Percentiles rank a stretch among this genome's conserved stretches.
These are phyloP conservation scores for Candida vartiovaarae DNA, from an alignment of 805 yeast genomes.

Conservation along the genomic window DNA sequence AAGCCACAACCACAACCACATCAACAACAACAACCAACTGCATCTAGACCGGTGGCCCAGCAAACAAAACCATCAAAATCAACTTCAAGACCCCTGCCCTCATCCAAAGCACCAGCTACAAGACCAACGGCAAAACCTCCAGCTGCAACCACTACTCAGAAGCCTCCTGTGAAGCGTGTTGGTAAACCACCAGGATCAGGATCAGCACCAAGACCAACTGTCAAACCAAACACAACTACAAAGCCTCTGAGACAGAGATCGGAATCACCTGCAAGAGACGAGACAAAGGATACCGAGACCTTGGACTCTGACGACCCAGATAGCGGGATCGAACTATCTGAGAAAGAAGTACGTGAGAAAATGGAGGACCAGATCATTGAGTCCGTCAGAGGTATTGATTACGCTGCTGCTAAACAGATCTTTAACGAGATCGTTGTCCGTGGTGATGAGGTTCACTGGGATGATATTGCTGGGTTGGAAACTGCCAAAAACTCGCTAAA, in stretches of 20 bases:
- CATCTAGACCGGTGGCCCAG: no score
- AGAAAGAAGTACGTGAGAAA: constrained; percentile 23
- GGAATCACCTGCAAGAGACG: constrained; percentile 14
- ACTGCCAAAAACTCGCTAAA: constrained; percentile 82
- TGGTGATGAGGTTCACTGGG: constrained; percentile 95
- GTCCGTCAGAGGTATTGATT: constrained; percentile 62
- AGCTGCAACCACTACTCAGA: constrained; percentile 5
- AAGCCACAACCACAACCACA: no score
- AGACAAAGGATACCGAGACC: constrained; percentile 21
- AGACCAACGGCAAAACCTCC: neutral
- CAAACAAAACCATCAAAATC: no score
- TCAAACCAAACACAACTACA: constrained; percentile 3
- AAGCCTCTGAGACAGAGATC: constrained; percentile 12
- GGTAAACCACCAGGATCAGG: neutral
- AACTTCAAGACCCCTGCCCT: no score
- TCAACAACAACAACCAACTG: no score
- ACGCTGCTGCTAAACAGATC: constrained; percentile 72
- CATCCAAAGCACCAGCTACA: neutral
- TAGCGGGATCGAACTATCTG: constrained; percentile 21
- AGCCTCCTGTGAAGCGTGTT: constrained; percentile 2
- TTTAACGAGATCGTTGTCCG: constrained; percentile 82
- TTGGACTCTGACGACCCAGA: constrained; percentile 12
- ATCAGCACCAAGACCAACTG: constrained; percentile 3
- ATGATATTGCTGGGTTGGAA: constrained; percentile 89
- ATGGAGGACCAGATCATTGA: constrained; percentile 26